Evolutionary conservation across 2,329 filamentous ascomycete species (phyloP).

Genomic region (Cercospora sp.): DNA sequence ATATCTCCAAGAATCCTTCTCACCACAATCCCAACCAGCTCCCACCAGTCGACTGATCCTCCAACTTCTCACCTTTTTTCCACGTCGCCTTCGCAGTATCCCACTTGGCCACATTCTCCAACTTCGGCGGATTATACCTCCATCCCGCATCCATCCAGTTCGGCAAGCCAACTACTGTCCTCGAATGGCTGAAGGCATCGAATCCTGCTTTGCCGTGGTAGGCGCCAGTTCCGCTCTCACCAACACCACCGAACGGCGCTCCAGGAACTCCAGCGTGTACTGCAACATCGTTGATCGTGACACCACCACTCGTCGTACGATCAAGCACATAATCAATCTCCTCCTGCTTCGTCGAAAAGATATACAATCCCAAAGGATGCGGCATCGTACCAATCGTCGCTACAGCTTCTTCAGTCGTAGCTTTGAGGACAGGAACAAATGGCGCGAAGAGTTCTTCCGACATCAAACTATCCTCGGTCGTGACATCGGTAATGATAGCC

Average conservation of each 20-base stretch:
- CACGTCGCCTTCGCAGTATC: constrained; percentile 16
- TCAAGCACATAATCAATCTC: constrained; percentile 65
- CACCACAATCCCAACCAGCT: constrained; percentile 16
- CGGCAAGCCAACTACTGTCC: constrained; percentile 15
- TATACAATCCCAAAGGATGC: constrained; percentile 77
- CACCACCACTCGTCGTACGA: constrained; percentile 48
- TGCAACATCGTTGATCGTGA: constrained; percentile 55
- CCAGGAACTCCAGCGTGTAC: constrained; percentile 67
- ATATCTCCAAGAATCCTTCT: background rate
- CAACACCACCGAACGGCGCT: constrained; percentile 77
- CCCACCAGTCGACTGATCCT: constrained; percentile 12
- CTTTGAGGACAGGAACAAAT: constrained; percentile 74
- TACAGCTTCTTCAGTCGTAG: constrained; percentile 72
- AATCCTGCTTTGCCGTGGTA: constrained; percentile 73
- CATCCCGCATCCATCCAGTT: constrained; percentile 17
- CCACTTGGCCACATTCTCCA: constrained; percentile 15
- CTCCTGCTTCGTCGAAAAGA: constrained; percentile 70
- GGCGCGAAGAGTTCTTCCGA: constrained; percentile 84
- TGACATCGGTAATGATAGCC: constrained; percentile 76
- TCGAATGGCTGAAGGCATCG: constrained; percentile 60
- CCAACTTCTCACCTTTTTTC: constrained; percentile 17
- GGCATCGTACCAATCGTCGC: constrained; percentile 75
- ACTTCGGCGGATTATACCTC: constrained; percentile 11
- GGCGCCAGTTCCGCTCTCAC: constrained; percentile 70
- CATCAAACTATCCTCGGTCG: constrained; percentile 71